Evolutionary conservation across 2,329 filamentous ascomycete genomes (phyloP).

Genomic region (Diplodia mutila): DNA sequence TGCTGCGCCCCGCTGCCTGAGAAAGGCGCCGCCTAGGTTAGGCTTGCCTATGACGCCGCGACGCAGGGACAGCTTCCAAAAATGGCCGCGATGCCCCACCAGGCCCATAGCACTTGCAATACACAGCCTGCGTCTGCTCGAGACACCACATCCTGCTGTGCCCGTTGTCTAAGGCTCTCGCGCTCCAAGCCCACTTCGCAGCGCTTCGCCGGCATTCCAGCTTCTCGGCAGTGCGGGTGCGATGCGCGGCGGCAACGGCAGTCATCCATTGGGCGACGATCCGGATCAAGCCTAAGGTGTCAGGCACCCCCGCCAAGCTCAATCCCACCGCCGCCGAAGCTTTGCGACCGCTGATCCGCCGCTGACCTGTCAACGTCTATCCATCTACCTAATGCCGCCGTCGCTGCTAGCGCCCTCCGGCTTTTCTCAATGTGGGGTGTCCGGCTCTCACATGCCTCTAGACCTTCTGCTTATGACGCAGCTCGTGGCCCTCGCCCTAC

Average conservation of each 20-base stretch:
- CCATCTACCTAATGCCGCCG: neutral
- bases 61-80: neutral
- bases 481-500: neutral
- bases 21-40: neutral
- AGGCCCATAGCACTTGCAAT: neutral
- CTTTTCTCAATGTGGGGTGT: neutral
- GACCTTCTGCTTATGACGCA: neutral
- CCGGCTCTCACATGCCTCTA: neutral
- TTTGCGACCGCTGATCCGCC: neutral
- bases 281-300: conserved; percentile 1
- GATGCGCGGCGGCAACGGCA: neutral
- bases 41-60: conserved; percentile 7
- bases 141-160: neutral
- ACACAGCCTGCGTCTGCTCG: neutral
- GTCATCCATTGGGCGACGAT: neutral
- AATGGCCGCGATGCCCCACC: neutral
- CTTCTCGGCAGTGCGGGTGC: neutral
- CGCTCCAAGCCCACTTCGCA: too few relatives aligned
- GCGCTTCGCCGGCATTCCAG: neutral
- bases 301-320: conserved; percentile 10
- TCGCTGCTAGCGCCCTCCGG: neutral
- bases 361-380: neutral
- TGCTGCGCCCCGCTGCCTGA: conserved; percentile 8
- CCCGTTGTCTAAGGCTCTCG: neutral
- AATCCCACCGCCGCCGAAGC: neutral